Evolutionary conservation across 768 basidiomycete genomes (phyloP).

Genomic region (Rhodotorula paludigena): DNA sequence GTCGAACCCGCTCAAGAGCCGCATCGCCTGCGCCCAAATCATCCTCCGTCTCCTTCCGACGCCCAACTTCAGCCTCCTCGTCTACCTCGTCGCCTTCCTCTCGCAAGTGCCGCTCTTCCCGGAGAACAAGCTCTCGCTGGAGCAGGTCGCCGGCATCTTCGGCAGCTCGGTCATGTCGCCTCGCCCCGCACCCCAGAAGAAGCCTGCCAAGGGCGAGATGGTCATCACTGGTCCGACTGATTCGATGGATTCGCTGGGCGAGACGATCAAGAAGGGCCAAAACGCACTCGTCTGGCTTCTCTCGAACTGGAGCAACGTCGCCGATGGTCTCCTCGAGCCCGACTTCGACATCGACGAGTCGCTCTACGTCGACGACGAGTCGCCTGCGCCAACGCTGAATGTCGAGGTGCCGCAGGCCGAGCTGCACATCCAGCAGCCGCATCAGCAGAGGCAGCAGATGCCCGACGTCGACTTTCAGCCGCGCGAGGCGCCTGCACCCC

Average conservation of each 20-base stretch:
- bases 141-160: slow-evolving; percentile 54
- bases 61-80: slow-evolving; percentile 50
- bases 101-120: slow-evolving; percentile 56
- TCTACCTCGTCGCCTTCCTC: slow-evolving; percentile 55
- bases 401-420: not conserved
- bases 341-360: slow-evolving; percentile 36
- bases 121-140: slow-evolving; percentile 54
- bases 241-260: slow-evolving; percentile 13
- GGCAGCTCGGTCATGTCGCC: slow-evolving; percentile 49
- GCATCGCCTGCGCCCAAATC: slow-evolving; percentile 52
- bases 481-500: not conserved
- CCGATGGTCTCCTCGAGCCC: slow-evolving; percentile 32
- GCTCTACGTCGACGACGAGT: not conserved
- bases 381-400: not conserved
- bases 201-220: slow-evolving; percentile 8
- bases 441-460: not conserved
- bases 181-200: not conserved
- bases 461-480: not conserved
- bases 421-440: not conserved
- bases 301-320: slow-evolving; percentile 28
- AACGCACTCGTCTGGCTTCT: slow-evolving; percentile 33
- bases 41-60: slow-evolving; percentile 56
- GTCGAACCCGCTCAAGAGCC: slow-evolving; percentile 46
- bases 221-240: slow-evolving; percentile 34
- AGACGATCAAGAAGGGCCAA: slow-evolving; percentile 26